Base-by-base conservation (phyloP, 441 rosid species). In the Gossypium laxum region DNA sequence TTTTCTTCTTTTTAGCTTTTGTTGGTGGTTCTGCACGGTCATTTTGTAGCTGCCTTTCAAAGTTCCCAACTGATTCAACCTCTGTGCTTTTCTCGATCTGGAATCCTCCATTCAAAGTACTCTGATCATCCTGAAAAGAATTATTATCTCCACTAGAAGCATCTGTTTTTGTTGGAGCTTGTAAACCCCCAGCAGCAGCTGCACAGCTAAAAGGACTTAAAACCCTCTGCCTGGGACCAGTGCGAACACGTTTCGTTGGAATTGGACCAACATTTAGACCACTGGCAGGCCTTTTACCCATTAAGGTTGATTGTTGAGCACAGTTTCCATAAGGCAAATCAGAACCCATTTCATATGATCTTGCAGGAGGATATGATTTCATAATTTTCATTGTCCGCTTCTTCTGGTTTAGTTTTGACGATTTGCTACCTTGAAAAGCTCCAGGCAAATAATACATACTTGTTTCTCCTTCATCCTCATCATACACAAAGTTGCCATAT, bases 131-230 rank as follows among this genome's bases (percentile, higher is more conserved):
- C 87, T 89, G 99, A 85, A 85, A 88, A 75, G 96, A 96, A 85
- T 75, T 88, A 62, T 96, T 88, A 80, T 96, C 99, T 75, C 93
- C 99, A 84, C 99, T 96, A 65, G 97, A 96, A 54, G 89, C 95
- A 79, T 92, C 97, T 28, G 93, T 85, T 84, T 83, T 92, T 3
- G 82, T 72, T 3, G 91, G 84, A 72, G 75, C 81, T 75, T 67
- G 89, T 65, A 83, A 67, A 65, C 55, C 79, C 74, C 86, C 91
- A 79, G 81, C 51, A 78, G 77, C 80, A 78, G 79, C 80, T 74
- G 89, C 92, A 81, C 82, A 75, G 80, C 82, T 74, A 74, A 86
- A 86, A 70, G 93, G 89, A 83, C 85, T 81, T 58, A 74, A 67
- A 74, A 89, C 76, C 85, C 97, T 87, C 79, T 85, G 98, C 87